Base-by-base conservation (phyloP, 768 basidiomycete species). In the Astraeus odoratus region DNA sequence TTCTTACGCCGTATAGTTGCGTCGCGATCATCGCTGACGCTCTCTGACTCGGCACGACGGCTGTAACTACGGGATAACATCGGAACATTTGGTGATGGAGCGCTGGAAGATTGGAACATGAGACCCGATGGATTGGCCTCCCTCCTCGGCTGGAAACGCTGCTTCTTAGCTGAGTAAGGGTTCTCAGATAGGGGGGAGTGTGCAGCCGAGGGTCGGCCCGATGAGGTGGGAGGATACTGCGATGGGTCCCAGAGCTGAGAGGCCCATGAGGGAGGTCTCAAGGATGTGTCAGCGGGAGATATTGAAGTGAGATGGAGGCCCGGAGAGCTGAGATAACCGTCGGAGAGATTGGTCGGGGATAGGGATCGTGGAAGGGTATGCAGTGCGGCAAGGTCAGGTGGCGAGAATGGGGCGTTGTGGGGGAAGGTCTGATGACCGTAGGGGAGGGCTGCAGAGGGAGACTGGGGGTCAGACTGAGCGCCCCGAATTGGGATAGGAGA, bases 1-100 rank as follows among this genome's bases (percentile, higher is more conserved):
- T 78, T 72, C 62, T 69, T 81, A 49, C 77, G 71, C 50, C 84
- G 76, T 30, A 88, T 68, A n/a, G 86, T 88, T 46, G 80, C 82
- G 61, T 86, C 84, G 46, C 75, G 75, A 51, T 86, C 83, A 43
- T 83, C 73, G 43, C 60, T 68, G 40, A 75, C 63, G 55, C 74
- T 76, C 45, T 76, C 75, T 12, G 82, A 83, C 56, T 82, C 84
- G 44, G 82, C 78, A 23, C 80, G 75, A 39, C 79, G 75, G 59
- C 74, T 80, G 70, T 83, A 86, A 13, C 73, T 63, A 26, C 86
- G 73, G 33, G 77, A 64, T 56, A 79, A 66, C 22, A 68, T 64
- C 42, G 76, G 71, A 22, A 67, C 64, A 46, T 70, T 71, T 3
- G 69, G 64, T 42, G 81, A 71, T 16, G 86, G 86, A 1, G 86